Evolutionary conservation across 2,329 filamentous ascomycete species (phyloP).

Genomic region (Cladosporium cucumerinum): DNA sequence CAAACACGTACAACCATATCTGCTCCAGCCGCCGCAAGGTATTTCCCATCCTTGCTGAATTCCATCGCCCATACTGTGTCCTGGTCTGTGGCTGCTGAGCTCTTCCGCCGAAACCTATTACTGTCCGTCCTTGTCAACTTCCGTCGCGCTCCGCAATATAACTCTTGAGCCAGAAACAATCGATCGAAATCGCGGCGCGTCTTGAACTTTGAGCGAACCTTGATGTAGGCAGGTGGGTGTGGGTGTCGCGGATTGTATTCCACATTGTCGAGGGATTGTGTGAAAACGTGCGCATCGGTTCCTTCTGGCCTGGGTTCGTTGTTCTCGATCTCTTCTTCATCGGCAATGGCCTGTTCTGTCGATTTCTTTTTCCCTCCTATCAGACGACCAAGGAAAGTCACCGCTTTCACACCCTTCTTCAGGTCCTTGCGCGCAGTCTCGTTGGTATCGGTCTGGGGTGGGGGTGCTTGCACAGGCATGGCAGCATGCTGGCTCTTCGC

Average conservation of each 20-base stretch:
- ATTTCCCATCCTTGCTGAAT: slow-evolving; percentile 88
- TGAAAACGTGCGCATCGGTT: slow-evolving; percentile 78
- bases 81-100: slow-evolving; percentile 38
- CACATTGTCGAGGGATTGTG: slow-evolving; percentile 65
- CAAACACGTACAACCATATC: slow-evolving; percentile 84
- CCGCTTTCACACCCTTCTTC: slow-evolving; percentile 73
- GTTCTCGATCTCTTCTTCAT: slow-evolving; percentile 60
- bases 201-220: slow-evolving; percentile 76
- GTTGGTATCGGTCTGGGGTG: slow-evolving; percentile 24
- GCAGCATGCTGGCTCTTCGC: slow-evolving; percentile 11
- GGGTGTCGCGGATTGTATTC: slow-evolving; percentile 85
- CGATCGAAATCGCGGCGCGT: slow-evolving; percentile 77
- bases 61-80: slow-evolving; percentile 83
- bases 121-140: slow-evolving; percentile 23
- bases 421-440: slow-evolving; percentile 44
- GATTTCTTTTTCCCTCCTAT: slow-evolving; percentile 72
- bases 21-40: slow-evolving; percentile 86
- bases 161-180: slow-evolving; percentile 86
- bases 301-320: slow-evolving; percentile 70
- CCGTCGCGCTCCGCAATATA: slow-evolving; percentile 39
- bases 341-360: slow-evolving; percentile 40
- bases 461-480: slow-evolving; percentile 19
- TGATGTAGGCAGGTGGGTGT: slow-evolving; percentile 86
- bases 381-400: slow-evolving; percentile 87
- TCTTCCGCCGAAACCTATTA: slow-evolving; percentile 37